Evolutionary conservation across 805 yeast genomes (phyloP).

Genomic region (Metschnikowia dekortorum): DNA sequence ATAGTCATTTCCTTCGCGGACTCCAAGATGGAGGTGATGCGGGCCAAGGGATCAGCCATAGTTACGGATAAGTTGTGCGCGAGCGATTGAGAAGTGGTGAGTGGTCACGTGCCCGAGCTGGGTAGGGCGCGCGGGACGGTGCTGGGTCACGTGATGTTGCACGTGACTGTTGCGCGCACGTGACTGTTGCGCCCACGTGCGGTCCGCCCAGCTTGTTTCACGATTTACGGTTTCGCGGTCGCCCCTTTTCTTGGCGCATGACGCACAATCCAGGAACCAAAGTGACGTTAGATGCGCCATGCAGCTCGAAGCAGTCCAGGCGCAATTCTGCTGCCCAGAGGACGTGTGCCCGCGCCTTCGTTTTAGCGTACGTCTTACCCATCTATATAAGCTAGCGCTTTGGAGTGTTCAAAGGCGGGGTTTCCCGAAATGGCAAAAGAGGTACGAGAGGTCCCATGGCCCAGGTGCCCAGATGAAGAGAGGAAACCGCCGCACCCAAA

Average conservation of each 20-base stretch:
- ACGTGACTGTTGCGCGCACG: background rate
- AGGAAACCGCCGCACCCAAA: no score
- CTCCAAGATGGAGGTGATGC: conserved; percentile 68
- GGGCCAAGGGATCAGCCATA: conserved; percentile 49
- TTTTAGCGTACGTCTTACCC: background rate
- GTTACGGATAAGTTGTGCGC: background rate
- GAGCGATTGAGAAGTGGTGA: background rate
- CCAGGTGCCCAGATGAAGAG: no score
- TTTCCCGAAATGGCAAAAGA: no score
- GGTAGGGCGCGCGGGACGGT: no score
- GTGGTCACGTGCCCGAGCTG: background rate
- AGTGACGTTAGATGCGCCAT: background rate
- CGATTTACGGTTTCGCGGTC: no score
- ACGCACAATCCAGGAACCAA: background rate
- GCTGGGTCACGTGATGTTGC: background rate
- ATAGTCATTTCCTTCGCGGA: conserved; percentile 74
- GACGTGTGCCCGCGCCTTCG: background rate
- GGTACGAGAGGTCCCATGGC: no score
- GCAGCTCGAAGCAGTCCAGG: background rate
- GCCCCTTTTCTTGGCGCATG: background rate
- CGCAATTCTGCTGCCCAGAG: background rate
- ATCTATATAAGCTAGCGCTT: background rate
- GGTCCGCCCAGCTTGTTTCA: no score
- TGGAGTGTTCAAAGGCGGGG: background rate
- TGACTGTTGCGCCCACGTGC: background rate